Percentiles rank a stretch among this genome's conserved stretches.
Evolutionary conservation across 768 basidiomycete species (phyloP).

Genomic region (Lactifluus echinatus): DNA sequence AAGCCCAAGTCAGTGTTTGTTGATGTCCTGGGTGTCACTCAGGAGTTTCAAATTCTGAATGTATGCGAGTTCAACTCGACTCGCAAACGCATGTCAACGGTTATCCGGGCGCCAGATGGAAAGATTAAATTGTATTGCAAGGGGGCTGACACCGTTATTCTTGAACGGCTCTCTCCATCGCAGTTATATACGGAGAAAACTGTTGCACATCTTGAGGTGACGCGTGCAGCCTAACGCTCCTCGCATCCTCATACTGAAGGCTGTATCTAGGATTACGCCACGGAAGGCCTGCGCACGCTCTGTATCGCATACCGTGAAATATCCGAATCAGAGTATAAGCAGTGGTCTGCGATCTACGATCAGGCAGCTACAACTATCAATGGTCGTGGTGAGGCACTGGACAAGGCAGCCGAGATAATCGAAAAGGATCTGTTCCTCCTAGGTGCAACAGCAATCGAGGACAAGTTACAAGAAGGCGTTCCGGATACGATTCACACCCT

Average conservation of each 20-base stretch:
- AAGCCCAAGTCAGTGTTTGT: slow-evolving; percentile 96
- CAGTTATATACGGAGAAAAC: slow-evolving; percentile 85
- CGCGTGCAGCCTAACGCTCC: slow-evolving; percentile 13
- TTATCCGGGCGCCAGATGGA: slow-evolving; percentile 81
- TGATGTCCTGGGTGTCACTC: slow-evolving; percentile 57
- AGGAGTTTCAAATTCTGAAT: slow-evolving; percentile 88
- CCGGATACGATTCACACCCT: slow-evolving; percentile 97
- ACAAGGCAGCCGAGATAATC: slow-evolving; percentile 90
- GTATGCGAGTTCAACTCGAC: slow-evolving; percentile 99
- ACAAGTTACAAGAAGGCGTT: slow-evolving; percentile 97
- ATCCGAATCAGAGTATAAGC: slow-evolving; percentile 78
- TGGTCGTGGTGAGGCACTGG: slow-evolving; percentile 90
- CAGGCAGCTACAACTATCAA: slow-evolving; percentile 93
- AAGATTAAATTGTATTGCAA: slow-evolving; percentile 94
- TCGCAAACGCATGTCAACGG: slow-evolving; percentile 94
- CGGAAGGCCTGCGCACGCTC: slow-evolving; percentile 93
- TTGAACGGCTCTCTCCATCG: slow-evolving; percentile 82
- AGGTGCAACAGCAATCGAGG: slow-evolving; percentile 97
- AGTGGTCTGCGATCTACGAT: slow-evolving; percentile 84
- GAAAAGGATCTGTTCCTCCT: slow-evolving; percentile 90
- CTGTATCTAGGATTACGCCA: slow-evolving; percentile 74
- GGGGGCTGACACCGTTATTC: slow-evolving; percentile 95
- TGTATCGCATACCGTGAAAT: slow-evolving; percentile 94
- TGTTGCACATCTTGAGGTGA: slow-evolving; percentile 86
- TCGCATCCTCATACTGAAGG: neutral